Conservation (phyloP, 768 basidiomycete species). For the Collybiopsis confluens region DNA sequence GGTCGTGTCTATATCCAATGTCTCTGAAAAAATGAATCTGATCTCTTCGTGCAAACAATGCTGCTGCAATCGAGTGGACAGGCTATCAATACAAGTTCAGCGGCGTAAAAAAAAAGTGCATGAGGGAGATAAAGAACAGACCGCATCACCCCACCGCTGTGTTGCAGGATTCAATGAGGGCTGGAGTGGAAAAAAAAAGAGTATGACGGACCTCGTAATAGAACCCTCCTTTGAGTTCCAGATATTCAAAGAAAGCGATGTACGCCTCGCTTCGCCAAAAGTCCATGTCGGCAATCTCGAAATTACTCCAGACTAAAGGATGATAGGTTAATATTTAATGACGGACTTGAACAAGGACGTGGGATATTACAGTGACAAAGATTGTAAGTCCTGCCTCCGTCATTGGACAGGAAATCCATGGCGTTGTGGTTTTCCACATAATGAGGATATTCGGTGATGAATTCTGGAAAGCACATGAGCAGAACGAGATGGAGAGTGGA, state of each 20-base stretch:
- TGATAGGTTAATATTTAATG: no score
- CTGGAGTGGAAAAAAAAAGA: background rate
- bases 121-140: background rate
- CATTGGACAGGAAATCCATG: slow-evolving; percentile 70
- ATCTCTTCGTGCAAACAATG: slow-evolving; percentile 68
- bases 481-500: background rate
- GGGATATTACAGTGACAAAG: slow-evolving; percentile 71
- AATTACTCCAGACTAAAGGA: slow-evolving; percentile 82
- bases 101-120: background rate
- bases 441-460: slow-evolving; percentile 58
- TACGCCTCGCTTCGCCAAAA: slow-evolving; percentile 88
- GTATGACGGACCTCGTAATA: slow-evolving; percentile 74
- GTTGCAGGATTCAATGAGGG: background rate
- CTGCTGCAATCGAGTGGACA: slow-evolving; percentile 52
- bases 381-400: slow-evolving; percentile 63
- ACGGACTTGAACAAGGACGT: no score
- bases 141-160: slow-evolving; percentile 79
- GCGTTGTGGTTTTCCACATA: slow-evolving; percentile 62
- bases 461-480: slow-evolving; percentile 40
- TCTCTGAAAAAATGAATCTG: slow-evolving; percentile 81
- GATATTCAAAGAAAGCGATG: slow-evolving; percentile 73
- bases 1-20: slow-evolving; percentile 81
- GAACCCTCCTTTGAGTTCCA: slow-evolving; percentile 83
- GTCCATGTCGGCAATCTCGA: slow-evolving; percentile 87
- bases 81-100: background rate